phyloP scores from a whole-genome alignment of 2,329 filamentous ascomycete genomes.

The Huntiella bhutanensis region DNA sequence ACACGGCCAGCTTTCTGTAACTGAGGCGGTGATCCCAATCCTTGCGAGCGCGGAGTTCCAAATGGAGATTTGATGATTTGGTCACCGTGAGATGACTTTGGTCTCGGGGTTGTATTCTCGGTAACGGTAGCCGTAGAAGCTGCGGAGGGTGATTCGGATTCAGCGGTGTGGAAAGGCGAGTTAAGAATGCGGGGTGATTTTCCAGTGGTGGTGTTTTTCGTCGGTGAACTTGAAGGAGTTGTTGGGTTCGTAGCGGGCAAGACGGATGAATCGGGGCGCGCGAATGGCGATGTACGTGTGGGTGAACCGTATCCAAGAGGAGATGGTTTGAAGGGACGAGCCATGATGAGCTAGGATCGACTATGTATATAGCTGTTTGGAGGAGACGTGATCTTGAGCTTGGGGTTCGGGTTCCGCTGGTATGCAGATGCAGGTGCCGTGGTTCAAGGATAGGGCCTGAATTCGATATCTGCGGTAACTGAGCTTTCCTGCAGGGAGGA shows the following conservation, averaged over 20 bases:
- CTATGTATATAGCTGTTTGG: neutral
- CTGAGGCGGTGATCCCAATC: conserved; percentile 3
- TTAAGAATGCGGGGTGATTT: conserved; percentile 17
- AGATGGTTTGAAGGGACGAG: conserved; percentile 42
- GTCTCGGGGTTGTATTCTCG: neutral
- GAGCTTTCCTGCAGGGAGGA: neutral
- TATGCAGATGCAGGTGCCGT: neutral
- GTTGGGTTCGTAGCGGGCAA: conserved; percentile 39
- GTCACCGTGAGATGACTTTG: conserved; percentile 5
- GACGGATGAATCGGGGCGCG: conserved; percentile 40
- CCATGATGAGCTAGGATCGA: neutral
- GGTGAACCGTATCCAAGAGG: conserved; percentile 53
- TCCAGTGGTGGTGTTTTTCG: conserved; percentile 20
- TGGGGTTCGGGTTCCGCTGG: no score
- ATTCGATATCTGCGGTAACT: neutral
- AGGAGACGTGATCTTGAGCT: no score
- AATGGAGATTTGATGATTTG: conserved; percentile 5
- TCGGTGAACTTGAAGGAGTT: conserved; percentile 39
- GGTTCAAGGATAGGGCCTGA: neutral
- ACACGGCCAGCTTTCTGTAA: neutral
- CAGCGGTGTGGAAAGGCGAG: conserved; percentile 20
- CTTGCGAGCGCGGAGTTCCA: conserved; percentile 1
- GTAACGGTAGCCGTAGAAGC: neutral
- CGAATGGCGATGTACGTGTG: conserved; percentile 43
- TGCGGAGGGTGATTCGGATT: neutral